Conservation (phyloP, 2,329 filamentous ascomycete genomes). For the Mollisiaceae sp. region DNA sequence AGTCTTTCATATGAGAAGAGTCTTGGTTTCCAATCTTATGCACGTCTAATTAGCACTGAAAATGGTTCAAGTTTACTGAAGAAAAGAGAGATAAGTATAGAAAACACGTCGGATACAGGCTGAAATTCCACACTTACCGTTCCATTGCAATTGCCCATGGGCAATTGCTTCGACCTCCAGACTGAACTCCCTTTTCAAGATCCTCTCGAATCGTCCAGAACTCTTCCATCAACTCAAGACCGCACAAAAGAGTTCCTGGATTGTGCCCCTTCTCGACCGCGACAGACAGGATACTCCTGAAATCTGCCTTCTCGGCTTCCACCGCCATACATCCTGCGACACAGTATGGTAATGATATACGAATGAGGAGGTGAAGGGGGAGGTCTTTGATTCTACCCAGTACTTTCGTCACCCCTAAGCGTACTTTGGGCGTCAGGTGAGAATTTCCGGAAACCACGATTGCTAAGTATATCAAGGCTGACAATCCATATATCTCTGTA, state of each 20-base stretch:
- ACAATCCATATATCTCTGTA: slow-evolving; percentile 15
- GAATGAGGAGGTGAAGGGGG: slow-evolving; percentile 15
- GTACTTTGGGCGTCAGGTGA: slow-evolving; percentile 8
- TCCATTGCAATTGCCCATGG: slow-evolving; percentile 25
- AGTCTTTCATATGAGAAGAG: not conserved
- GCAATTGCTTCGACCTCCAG: not conserved
- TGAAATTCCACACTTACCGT: not conserved
- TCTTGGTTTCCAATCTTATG: not conserved
- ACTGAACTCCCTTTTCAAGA: not conserved
- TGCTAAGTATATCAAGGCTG: slow-evolving; percentile 18
- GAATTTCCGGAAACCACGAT: slow-evolving; percentile 17
- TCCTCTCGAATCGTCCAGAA: slow-evolving; percentile 43
- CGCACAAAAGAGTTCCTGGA: slow-evolving; percentile 17
- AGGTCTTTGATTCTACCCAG: slow-evolving; percentile 16
- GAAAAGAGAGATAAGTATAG: not conserved
- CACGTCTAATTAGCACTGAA: not conserved
- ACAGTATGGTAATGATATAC: slow-evolving; percentile 17
- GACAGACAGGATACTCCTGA: slow-evolving; percentile 8
- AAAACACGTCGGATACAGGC: not conserved
- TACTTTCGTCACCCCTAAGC: not conserved
- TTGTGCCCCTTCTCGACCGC: not conserved
- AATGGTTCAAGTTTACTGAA: not conserved
- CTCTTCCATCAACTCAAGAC: slow-evolving; percentile 26
- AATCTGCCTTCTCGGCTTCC: slow-evolving; percentile 10
- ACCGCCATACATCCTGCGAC: slow-evolving; percentile 24